phyloP scores from a whole-genome alignment of 2,329 filamentous ascomycete species.

The Hypoxylon sp. region DNA sequence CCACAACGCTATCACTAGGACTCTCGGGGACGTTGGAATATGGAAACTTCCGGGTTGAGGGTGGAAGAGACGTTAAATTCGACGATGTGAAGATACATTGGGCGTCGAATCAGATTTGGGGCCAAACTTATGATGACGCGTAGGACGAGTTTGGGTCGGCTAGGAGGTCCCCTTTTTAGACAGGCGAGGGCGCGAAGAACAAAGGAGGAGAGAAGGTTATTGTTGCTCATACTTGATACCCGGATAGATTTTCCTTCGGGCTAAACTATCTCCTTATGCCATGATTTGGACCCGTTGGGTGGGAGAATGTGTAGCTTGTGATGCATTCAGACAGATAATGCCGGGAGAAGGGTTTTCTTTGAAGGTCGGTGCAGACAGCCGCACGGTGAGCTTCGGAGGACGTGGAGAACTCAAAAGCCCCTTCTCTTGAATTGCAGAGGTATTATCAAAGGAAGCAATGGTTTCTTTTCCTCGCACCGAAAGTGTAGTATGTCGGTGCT shows the following conservation, averaged over 20 bases:
- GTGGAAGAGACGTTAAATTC: constrained; percentile 42
- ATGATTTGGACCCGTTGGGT: constrained; percentile 25
- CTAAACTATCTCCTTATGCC: constrained; percentile 35
- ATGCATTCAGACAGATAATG: neutral
- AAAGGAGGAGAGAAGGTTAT: constrained; percentile 32
- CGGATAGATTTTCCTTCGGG: constrained; percentile 54
- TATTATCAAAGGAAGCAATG: neutral
- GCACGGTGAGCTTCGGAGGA: neutral
- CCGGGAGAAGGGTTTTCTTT: neutral
- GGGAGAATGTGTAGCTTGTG: neutral
- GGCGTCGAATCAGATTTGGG: constrained; percentile 39
- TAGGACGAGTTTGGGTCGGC: constrained; percentile 16
- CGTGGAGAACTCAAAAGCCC: neutral
- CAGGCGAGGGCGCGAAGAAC: neutral
- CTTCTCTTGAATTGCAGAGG: neutral
- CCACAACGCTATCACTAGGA: constrained; percentile 11
- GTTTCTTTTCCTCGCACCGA: neutral
- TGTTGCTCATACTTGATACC: constrained; percentile 54
- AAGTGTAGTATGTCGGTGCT: neutral
- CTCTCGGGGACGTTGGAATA: constrained; percentile 8
- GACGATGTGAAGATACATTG: constrained; percentile 37
- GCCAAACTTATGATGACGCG: constrained; percentile 21
- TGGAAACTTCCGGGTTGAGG: constrained; percentile 30
- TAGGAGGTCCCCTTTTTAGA: neutral
- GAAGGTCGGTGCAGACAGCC: neutral